These are phyloP conservation scores for Abortiporus biennis DNA, from an alignment of 1,284 basidiomycete genomes.

Conservation along the genomic window DNA sequence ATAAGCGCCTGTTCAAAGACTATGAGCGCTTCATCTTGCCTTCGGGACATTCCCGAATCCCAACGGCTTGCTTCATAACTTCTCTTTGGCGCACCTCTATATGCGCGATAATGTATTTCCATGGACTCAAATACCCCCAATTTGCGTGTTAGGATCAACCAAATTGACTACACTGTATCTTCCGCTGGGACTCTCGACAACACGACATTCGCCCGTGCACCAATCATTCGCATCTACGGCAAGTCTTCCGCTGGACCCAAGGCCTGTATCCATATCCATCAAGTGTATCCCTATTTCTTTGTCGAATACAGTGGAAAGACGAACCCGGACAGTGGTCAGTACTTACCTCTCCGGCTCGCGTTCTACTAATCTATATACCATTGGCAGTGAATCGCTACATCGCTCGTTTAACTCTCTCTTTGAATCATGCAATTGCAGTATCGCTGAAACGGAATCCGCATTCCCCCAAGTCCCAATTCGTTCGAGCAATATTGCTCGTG, in stretches of 20 bases:
- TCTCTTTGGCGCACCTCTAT: background rate
- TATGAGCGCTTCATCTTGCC: background rate
- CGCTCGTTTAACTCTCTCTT: slow-evolving; percentile 54
- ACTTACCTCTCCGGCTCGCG: background rate
- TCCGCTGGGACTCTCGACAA: slow-evolving; percentile 61
- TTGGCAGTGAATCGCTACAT: slow-evolving; percentile 67
- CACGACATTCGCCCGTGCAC: slow-evolving; percentile 55
- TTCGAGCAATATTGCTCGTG: slow-evolving; percentile 75
- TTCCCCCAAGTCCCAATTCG: slow-evolving; percentile 49
- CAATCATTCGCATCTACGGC: slow-evolving; percentile 86
- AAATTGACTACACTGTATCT: slow-evolving; percentile 60
- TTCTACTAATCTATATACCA: slow-evolving; percentile 6
- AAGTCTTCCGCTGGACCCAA: slow-evolving; percentile 73
- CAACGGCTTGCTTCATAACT: too few species aligned
- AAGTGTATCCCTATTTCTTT: slow-evolving; percentile 81
- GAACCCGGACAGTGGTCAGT: slow-evolving; percentile 40
- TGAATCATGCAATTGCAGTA: slow-evolving; percentile 75
- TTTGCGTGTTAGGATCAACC: slow-evolving; percentile 53
- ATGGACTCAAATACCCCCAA: slow-evolving; percentile 25
- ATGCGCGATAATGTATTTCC: slow-evolving; percentile 9
- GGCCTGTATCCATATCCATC: slow-evolving; percentile 87
- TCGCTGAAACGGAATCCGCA: slow-evolving; percentile 62
- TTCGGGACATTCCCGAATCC: too few species aligned
- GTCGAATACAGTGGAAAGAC: slow-evolving; percentile 63
- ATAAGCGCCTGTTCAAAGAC: too few species aligned